These are phyloP conservation scores for Daldinia sp. DNA, from an alignment of 2,329 filamentous ascomycete genomes.

Conservation along the genomic window DNA sequence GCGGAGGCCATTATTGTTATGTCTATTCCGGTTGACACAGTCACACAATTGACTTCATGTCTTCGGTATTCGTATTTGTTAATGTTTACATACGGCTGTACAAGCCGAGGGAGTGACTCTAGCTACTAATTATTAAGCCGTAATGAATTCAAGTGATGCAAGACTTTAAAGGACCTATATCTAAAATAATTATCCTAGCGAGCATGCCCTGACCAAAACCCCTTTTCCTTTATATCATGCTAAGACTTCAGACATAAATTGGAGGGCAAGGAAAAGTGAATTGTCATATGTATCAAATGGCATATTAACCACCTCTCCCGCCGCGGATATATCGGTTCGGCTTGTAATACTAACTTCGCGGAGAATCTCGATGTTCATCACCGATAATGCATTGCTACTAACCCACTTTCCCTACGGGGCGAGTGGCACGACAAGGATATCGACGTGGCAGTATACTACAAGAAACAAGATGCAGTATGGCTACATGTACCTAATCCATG, in stretches of 20 bases:
- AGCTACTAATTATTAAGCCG: no score
- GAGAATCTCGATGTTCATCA: slow-evolving; percentile 3
- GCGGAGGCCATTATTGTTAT: slow-evolving; percentile 11
- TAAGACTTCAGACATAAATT: slow-evolving; percentile 6
- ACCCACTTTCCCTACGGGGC: neutral
- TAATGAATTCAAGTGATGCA: neutral
- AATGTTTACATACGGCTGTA: neutral
- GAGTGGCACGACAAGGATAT: neutral
- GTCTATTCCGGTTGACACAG: slow-evolving; percentile 2
- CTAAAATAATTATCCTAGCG: neutral
- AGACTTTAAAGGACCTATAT: neutral
- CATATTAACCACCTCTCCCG: no score
- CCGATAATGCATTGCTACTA: slow-evolving; percentile 3
- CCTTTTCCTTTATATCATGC: neutral
- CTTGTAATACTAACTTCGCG: neutral
- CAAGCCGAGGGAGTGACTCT: neutral
- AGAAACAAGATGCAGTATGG: neutral
- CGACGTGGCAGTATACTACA: neutral
- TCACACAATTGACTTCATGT: slow-evolving; percentile 3
- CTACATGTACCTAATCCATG: neutral
- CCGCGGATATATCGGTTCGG: neutral
- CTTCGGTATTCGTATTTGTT: neutral
- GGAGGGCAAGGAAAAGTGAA: neutral
- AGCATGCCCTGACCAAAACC: neutral
- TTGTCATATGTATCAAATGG: neutral